A percentile compares a stretch with the other conserved stretches of the same genome.
Conservation (phyloP, 257 asterid species). For the Hygrophila difformis region DNA sequence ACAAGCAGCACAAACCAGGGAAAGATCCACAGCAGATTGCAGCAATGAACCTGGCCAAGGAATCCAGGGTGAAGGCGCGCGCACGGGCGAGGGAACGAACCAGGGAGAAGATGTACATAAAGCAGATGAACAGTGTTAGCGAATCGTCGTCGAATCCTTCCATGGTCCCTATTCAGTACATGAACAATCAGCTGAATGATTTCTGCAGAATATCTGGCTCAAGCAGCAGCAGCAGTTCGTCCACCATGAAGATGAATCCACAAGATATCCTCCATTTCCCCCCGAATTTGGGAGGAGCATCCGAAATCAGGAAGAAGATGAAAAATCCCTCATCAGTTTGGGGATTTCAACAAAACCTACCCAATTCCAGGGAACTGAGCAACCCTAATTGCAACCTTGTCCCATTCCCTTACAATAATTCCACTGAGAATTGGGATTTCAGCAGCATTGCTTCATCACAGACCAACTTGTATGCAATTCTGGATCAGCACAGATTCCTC, state of each 20-base stretch:
- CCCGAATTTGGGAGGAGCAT: constrained; percentile 4
- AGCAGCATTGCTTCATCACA: constrained; percentile 14
- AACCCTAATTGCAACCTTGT: constrained; percentile 20
- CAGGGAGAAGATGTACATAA: constrained; percentile 40
- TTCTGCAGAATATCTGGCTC: constrained; percentile 9
- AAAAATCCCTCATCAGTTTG: constrained; percentile 21
- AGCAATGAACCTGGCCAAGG: constrained; percentile 26
- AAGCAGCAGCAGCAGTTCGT: not conserved
- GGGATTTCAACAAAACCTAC: constrained; percentile 25
- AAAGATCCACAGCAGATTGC: constrained; percentile 6
- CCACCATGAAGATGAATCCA: not conserved
- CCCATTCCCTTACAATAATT: constrained; percentile 15
- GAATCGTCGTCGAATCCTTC: not conserved
- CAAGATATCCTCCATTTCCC: constrained; percentile 6
- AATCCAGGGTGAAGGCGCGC: constrained; percentile 61
- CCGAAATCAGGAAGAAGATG: constrained; percentile 25
- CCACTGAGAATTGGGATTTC: constrained; percentile 28
- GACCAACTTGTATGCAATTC: constrained; percentile 22
- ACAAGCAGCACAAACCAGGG: not conserved
- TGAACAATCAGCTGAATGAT: constrained; percentile 20
- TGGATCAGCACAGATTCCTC: constrained; percentile 30
- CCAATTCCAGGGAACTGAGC: constrained; percentile 14
- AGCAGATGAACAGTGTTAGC: constrained; percentile 20
- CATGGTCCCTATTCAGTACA: constrained; percentile 16
- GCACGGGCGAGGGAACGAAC: constrained; percentile 84